Evolutionary conservation across 1,284 basidiomycete genomes (phyloP).

Genomic region (Ceratobasidium sp.): DNA sequence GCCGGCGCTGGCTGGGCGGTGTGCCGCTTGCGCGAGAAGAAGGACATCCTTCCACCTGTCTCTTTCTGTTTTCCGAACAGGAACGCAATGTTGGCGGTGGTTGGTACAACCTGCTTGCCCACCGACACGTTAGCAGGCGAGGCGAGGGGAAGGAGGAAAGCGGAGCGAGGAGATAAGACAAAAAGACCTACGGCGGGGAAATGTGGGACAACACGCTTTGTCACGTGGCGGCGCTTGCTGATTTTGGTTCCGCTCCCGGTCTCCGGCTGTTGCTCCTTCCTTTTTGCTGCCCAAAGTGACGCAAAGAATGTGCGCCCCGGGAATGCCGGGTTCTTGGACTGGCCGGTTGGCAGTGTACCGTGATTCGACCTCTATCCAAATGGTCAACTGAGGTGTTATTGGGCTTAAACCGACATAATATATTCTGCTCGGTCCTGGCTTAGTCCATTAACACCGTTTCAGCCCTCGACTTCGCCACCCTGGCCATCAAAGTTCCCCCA

Average conservation of each 20-base stretch:
- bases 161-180: not conserved
- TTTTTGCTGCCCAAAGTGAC: not conserved
- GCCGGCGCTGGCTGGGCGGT: not conserved
- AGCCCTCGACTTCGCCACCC: too few species aligned
- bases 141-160: not conserved
- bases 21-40: slow-evolving; percentile 59
- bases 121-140: not conserved
- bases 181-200: not conserved
- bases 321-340: too few species aligned
- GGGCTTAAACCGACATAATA: too few species aligned
- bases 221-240: slow-evolving; percentile 25
- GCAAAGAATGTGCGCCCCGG: not conserved
- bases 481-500: too few species aligned
- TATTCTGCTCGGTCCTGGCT: too few species aligned
- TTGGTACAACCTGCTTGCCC: not conserved
- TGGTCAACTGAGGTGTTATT: too few species aligned
- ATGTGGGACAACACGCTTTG: slow-evolving; percentile 9
- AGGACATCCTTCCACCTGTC: slow-evolving; percentile 75
- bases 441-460: too few species aligned
- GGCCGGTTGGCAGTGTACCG: too few species aligned
- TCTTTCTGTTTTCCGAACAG: slow-evolving; percentile 62
- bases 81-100: slow-evolving; percentile 63
- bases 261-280: slow-evolving; percentile 6
- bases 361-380: too few species aligned
- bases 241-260: slow-evolving; percentile 20